Evolutionary conservation across 2,329 filamentous ascomycete genomes (phyloP).

Genomic region (Exophiala alcalophila): DNA sequence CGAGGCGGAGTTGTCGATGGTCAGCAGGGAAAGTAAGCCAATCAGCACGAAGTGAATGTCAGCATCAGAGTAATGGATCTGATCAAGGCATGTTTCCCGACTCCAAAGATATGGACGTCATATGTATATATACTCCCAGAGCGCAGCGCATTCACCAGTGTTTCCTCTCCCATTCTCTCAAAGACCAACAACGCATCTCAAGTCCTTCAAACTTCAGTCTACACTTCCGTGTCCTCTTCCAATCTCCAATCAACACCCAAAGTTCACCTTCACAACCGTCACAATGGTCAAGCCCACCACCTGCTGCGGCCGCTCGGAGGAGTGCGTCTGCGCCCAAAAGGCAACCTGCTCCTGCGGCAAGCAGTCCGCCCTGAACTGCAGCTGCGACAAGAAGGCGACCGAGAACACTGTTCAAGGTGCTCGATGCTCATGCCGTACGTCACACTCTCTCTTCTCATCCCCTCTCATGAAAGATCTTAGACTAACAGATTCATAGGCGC

Average conservation of each 20-base stretch:
- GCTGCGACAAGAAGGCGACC: conserved; percentile 68
- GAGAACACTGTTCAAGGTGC: conserved; percentile 74
- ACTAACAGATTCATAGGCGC: conserved; percentile 47
- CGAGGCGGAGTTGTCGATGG: too few relatives aligned
- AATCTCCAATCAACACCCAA: not conserved
- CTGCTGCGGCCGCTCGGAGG: conserved; percentile 59
- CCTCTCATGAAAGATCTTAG: not conserved
- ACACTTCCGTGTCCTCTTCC: too few relatives aligned
- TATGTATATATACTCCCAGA: too few relatives aligned
- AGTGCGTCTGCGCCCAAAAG: conserved; percentile 58
- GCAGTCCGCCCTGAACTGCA: conserved; percentile 81
- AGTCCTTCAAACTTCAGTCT: too few relatives aligned
- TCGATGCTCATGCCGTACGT: conserved; percentile 75
- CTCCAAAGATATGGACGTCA: too few relatives aligned
- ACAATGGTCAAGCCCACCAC: conserved; percentile 50
- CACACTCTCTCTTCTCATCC: not conserved
- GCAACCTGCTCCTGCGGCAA: conserved; percentile 84
- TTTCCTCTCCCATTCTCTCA: not conserved
- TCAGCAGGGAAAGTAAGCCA: too few relatives aligned
- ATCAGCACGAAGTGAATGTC: conserved; percentile 2
- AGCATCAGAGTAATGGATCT: too few relatives aligned
- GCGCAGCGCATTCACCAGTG: not conserved
- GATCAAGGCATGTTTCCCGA: too few relatives aligned
- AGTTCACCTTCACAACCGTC: conserved; percentile 1
- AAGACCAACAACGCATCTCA: not conserved